A percentile compares a stretch with the other conserved stretches of the same genome.
These are phyloP conservation scores for Paramecium primaurelia DNA, from an alignment of 73 alveolate genomes.

Conservation along the genomic window DNA sequence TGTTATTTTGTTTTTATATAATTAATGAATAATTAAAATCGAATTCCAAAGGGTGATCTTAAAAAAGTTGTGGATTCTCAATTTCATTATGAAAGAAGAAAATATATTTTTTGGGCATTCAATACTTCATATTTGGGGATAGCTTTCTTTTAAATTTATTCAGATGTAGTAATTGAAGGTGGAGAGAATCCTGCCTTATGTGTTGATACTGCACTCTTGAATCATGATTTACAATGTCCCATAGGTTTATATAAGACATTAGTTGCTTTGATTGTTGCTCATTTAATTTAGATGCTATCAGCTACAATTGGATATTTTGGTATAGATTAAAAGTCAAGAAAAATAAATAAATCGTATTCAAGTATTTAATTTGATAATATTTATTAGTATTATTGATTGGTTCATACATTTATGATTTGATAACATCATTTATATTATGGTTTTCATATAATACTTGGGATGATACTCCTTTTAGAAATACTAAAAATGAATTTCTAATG, in stretches of 20 bases:
- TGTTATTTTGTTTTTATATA: neutral
- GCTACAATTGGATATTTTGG: constrained; percentile 31
- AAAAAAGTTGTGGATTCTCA: constrained; percentile 11
- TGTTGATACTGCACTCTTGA: neutral
- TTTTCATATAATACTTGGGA: constrained; percentile 7
- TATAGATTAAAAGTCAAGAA: constrained; percentile 18
- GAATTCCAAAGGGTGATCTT: constrained; percentile 25
- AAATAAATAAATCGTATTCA: constrained; percentile 8
- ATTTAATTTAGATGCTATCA: constrained; percentile 15
- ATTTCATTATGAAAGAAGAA: constrained; percentile 37
- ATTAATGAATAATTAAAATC: neutral
- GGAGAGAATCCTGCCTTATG: constrained; percentile 7
- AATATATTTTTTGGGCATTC: constrained; percentile 43
- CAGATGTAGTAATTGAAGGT: constrained; percentile 39
- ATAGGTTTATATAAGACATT: neutral
- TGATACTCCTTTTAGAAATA: constrained; percentile 2
- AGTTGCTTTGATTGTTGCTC: constrained; percentile 6
- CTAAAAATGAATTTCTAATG: constrained; percentile 28
- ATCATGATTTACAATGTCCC: neutral
- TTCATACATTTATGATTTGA: neutral
- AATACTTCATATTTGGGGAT: constrained; percentile 42
- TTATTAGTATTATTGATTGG: neutral
- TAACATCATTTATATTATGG: neutral
- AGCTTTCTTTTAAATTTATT: constrained; percentile 30
- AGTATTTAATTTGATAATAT: neutral